Percentiles rank a stretch among this genome's conserved stretches.
Conservation (phyloP, 495 filamentous ascomycete genomes). For the Bacidia rubella region DNA sequence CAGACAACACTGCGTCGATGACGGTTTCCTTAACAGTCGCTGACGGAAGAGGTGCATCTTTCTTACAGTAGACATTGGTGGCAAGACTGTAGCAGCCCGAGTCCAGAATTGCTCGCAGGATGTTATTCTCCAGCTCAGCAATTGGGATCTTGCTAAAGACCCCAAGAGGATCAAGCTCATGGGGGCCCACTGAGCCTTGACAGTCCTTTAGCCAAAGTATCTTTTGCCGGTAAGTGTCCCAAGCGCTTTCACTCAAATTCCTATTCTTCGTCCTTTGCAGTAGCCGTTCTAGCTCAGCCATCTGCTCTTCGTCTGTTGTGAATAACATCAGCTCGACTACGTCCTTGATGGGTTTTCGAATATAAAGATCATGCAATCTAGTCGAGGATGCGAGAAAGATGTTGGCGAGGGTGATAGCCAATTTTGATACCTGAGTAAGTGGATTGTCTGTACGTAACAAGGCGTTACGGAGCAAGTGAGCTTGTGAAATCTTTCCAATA, state of each 20-base stretch:
- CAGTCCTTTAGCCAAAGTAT: slow-evolving; percentile 75
- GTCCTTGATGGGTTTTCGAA: slow-evolving; percentile 43
- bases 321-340: slow-evolving; percentile 46
- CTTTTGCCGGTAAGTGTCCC: slow-evolving; percentile 50
- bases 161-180: slow-evolving; percentile 34
- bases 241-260: slow-evolving; percentile 50
- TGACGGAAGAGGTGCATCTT: slow-evolving; percentile 31
- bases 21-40: slow-evolving; percentile 50
- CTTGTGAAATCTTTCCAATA: slow-evolving; percentile 32
- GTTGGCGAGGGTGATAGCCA: slow-evolving; percentile 50
- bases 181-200: slow-evolving; percentile 37
- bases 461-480: slow-evolving; percentile 36
- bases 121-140: slow-evolving; percentile 54
- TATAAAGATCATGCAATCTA: slow-evolving; percentile 46
- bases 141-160: slow-evolving; percentile 56
- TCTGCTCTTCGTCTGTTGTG: slow-evolving; percentile 50
- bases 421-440: slow-evolving; percentile 49
- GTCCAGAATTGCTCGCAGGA: slow-evolving; percentile 60
- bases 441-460: slow-evolving; percentile 50
- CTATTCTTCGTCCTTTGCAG: slow-evolving; percentile 38
- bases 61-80: slow-evolving; percentile 49
- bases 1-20: slow-evolving; percentile 50
- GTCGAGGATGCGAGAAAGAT: slow-evolving; percentile 55
- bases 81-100: slow-evolving; percentile 54
- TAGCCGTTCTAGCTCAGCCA: slow-evolving; percentile 46